Conservation (phyloP, 140 eudicot species). For the Flaveria floridana region DNA sequence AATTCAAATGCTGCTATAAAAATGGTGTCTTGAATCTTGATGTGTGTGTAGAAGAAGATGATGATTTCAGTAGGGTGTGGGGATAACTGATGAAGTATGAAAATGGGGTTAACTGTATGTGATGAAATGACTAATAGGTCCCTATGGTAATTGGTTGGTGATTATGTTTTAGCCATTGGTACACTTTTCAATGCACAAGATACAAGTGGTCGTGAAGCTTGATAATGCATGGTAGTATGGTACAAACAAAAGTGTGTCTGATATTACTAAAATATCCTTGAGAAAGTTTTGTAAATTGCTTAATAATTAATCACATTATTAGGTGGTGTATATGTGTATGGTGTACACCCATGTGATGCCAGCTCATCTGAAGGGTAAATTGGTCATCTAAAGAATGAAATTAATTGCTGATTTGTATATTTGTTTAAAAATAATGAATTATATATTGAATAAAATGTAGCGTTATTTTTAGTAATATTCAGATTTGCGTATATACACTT, state of each 20-base stretch:
- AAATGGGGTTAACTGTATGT: slow-evolving; percentile 16
- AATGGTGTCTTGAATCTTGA: slow-evolving; percentile 31
- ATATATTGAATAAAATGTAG: background rate
- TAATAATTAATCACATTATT: slow-evolving; percentile 30
- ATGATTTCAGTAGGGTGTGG: slow-evolving; percentile 30
- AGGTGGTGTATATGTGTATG: slow-evolving; percentile 38
- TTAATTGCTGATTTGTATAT: slow-evolving; percentile 15
- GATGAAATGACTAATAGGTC: slow-evolving; percentile 21
- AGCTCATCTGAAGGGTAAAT: slow-evolving; percentile 35
- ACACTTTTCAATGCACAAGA: slow-evolving; percentile 17
- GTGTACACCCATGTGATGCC: slow-evolving; percentile 49
- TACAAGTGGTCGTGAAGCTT: slow-evolving; percentile 14
- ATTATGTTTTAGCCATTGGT: slow-evolving; percentile 13
- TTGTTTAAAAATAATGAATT: background rate
- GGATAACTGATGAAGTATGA: slow-evolving; percentile 17
- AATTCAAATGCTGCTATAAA: slow-evolving; percentile 35
- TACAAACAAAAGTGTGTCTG: background rate
- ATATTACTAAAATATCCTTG: slow-evolving; percentile 31
- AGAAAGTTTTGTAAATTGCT: slow-evolving; percentile 20
- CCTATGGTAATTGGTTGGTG: background rate
- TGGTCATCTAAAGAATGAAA: slow-evolving; percentile 20
- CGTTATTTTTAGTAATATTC: background rate
- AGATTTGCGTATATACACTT: background rate
- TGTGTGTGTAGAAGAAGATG: slow-evolving; percentile 13
- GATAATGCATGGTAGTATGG: slow-evolving; percentile 13